Evolutionary conservation across 305 asterid genomes (phyloP).

Genomic region (Fraxinus sp.): DNA sequence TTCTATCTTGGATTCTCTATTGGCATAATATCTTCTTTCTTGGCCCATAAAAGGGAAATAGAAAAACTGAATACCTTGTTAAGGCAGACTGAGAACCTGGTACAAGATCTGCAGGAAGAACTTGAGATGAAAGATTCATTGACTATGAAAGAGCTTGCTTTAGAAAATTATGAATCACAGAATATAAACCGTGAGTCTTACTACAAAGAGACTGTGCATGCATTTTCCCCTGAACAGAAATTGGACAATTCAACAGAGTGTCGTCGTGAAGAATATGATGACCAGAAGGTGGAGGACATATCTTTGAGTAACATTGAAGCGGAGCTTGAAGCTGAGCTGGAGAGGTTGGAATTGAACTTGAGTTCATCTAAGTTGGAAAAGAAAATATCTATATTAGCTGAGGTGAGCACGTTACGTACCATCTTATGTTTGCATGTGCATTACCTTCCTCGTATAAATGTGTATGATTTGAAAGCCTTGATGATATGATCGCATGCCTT

Average conservation of each 20-base stretch:
- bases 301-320: conserved; percentile 80
- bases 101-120: conserved; percentile 88
- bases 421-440: not conserved
- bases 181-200: conserved; percentile 35
- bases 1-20: conserved; percentile 68
- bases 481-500: not conserved
- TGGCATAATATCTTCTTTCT: conserved; percentile 61
- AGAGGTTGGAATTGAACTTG: conserved; percentile 71
- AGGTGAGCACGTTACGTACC: conserved; percentile 42
- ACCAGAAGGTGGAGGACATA: conserved; percentile 50
- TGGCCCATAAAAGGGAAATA: conserved; percentile 54
- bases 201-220: conserved; percentile 26
- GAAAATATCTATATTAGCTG: conserved; percentile 40
- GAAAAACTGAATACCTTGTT: conserved; percentile 53
- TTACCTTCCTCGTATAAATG: not conserved
- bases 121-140: conserved; percentile 89
- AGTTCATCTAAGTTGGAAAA: conserved; percentile 49
- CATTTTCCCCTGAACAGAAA: conserved; percentile 35
- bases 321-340: conserved; percentile 92
- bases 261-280: conserved; percentile 26
- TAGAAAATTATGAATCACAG: conserved; percentile 57
- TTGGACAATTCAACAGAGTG: conserved; percentile 15
- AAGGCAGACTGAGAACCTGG: conserved; percentile 68
- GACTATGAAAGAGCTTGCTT: conserved; percentile 73
- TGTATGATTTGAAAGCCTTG: not conserved